Base-by-base conservation (phyloP, 768 basidiomycete genomes). In the Trametopsis cervina region DNA sequence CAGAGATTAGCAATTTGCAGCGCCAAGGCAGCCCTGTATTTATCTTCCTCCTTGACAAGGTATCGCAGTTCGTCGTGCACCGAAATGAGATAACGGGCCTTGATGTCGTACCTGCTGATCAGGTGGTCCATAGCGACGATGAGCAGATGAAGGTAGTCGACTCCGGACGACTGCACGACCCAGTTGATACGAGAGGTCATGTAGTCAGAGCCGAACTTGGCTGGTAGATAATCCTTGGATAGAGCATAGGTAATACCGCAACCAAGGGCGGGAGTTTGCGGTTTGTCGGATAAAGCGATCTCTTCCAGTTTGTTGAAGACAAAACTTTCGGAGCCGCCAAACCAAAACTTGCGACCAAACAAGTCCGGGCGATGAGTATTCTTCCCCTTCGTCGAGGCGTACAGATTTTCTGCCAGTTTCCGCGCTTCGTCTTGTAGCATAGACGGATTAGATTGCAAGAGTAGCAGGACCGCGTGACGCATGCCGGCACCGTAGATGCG, bases 401-500 rank as follows among this genome's bases (percentile, higher is more conserved):
- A 98, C 41, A 98, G 68, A 51, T 85, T 83, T 56, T 85, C 76
- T 2, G 94, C 95, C 3, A 89, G 73, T 52, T 78, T 75, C 54
- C 84, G 82, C 2, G 95, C 95, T 54, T 84, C 67, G 44, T 88
- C 84, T 0, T 80, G 80, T 5, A 83, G 67, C 78, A 97, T 87
- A 4, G 69, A 75, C 0, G 90, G 73, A 56, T 86, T 95, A 12
- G 85, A 78, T 63, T 98, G 94, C 39, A 91, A 69, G 3, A 99
- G 74, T 1, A 98, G 76, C 9, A 92, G 77, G 4, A 91, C 72
- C 2, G 94, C 96, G 57, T 99, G 93, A 49, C 85, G 84, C 82
- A 92, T 89, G 4, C 94, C 96, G 1, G 95, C 95, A n/a, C 95
- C 94, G 58, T 98, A 98, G 56, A 99, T 96, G 27, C 95, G 82